These are phyloP conservation scores for Fusarium odoratissimum DNA, from an alignment of 2,329 filamentous ascomycete genomes.

Conservation along the genomic window DNA sequence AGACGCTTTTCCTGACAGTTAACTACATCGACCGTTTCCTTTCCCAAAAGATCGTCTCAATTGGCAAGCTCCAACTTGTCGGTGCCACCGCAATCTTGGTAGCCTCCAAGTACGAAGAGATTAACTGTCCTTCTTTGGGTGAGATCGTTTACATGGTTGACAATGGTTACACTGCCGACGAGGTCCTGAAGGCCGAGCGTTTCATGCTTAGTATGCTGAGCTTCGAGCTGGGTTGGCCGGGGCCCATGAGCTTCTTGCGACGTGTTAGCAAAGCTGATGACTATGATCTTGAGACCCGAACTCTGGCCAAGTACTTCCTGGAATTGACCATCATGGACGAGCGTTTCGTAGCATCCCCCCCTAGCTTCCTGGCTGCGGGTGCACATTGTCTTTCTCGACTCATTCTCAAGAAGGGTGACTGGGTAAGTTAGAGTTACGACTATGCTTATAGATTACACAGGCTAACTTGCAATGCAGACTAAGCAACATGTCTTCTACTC, in stretches of 20 bases:
- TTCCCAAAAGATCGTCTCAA: constrained; percentile 91
- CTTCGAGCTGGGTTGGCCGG: constrained; percentile 97
- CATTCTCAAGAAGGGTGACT: constrained; percentile 90
- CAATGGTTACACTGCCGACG: constrained; percentile 85
- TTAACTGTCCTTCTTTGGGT: constrained; percentile 93
- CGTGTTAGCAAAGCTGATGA: constrained; percentile 98
- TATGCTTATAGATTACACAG: neutral
- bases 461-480: constrained; percentile 66
- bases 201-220: constrained; percentile 98
- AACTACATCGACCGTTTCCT: constrained; percentile 99
- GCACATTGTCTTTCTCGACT: constrained; percentile 91
- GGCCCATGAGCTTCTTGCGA: constrained; percentile 97
- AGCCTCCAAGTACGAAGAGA: constrained; percentile 98
- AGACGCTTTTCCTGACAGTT: constrained; percentile 93
- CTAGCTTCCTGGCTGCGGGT: constrained; percentile 90
- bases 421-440: constrained; percentile 71
- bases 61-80: constrained; percentile 94
- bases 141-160: constrained; percentile 99
- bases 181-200: constrained; percentile 95
- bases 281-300: constrained; percentile 95
- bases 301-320: constrained; percentile 96
- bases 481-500: constrained; percentile 91
- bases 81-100: constrained; percentile 96
- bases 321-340: constrained; percentile 98
- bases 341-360: constrained; percentile 90